Conservation (phyloP, 2,329 filamentous ascomycete species). For the Colletotrichum sp. region DNA sequence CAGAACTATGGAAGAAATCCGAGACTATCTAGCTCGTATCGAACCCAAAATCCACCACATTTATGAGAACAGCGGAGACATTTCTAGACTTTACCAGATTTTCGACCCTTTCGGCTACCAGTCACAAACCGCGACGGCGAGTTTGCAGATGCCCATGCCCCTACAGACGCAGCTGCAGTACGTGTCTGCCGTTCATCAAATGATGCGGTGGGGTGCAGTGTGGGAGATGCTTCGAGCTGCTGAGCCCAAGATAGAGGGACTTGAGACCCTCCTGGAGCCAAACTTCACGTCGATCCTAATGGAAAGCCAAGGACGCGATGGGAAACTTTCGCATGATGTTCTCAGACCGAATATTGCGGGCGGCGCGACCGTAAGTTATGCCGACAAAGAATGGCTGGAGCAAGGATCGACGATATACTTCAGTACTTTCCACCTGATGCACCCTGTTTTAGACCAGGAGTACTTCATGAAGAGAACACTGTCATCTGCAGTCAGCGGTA, state of each 20-base stretch:
- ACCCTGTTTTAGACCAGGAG: conserved; percentile 63
- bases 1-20: conserved; percentile 65
- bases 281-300: conserved; percentile 7
- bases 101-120: neutral
- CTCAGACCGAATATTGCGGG: neutral
- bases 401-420: conserved; percentile 60
- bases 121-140: neutral
- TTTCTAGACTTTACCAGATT: neutral
- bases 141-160: conserved; percentile 20
- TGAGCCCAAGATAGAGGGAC: neutral
- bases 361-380: neutral
- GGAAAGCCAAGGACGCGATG: neutral
- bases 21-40: conserved; percentile 59
- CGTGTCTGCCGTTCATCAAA: conserved; percentile 8
- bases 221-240: conserved; percentile 13
- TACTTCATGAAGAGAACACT: conserved; percentile 55
- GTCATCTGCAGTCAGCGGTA: conserved; percentile 46
- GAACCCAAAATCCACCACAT: conserved; percentile 59
- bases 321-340: neutral
- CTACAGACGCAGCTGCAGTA: conserved; percentile 2
- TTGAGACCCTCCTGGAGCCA: neutral
- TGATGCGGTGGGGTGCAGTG: conserved; percentile 20
- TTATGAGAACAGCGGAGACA: neutral
- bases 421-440: conserved; percentile 62
- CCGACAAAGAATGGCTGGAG: conserved; percentile 48